These are phyloP conservation scores for Phytomonas francai DNA, from an alignment of 208 protist species.

Conservation along the genomic window DNA sequence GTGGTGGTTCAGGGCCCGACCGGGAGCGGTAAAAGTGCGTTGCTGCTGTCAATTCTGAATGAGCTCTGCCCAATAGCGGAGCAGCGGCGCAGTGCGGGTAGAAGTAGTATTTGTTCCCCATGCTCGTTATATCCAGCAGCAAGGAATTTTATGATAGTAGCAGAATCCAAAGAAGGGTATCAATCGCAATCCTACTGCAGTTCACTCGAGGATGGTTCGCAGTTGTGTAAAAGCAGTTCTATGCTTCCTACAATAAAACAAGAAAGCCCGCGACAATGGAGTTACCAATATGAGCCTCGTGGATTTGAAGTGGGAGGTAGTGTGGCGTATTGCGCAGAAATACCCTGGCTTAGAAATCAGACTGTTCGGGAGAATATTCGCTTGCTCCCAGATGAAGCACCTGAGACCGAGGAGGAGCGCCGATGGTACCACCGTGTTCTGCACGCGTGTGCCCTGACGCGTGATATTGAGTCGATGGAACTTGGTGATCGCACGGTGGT, in stretches of 20 bases:
- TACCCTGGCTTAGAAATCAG: constrained; percentile 86
- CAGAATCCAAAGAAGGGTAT: neutral
- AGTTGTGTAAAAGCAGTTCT: neutral
- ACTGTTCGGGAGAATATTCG: constrained; percentile 94
- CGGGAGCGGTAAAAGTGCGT: constrained; percentile 73
- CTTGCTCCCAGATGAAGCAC: constrained; percentile 29
- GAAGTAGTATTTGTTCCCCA: neutral
- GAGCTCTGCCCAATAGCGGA: constrained; percentile 39
- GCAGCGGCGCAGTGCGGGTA: neutral
- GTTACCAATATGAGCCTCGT: neutral
- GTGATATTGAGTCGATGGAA: constrained; percentile 71
- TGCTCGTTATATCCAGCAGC: neutral
- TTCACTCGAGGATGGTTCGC: too few relatives aligned
- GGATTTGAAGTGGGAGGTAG: constrained; percentile 53
- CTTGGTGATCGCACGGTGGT: constrained; percentile 86
- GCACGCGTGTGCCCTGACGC: constrained; percentile 54
- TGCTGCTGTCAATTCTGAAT: constrained; percentile 70
- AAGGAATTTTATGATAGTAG: neutral
- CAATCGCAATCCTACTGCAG: neutral
- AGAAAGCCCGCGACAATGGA: neutral
- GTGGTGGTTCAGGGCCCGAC: constrained; percentile 74
- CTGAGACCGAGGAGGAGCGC: constrained; percentile 24
- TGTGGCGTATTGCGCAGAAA: constrained; percentile 78
- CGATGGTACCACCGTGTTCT: constrained; percentile 66
- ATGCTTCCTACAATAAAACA: constrained; percentile 1